Evolutionary conservation across 805 yeast species (phyloP), one percentile per base, ranked within the genome.

Genomic region (Sungouiella blattae): DNA sequence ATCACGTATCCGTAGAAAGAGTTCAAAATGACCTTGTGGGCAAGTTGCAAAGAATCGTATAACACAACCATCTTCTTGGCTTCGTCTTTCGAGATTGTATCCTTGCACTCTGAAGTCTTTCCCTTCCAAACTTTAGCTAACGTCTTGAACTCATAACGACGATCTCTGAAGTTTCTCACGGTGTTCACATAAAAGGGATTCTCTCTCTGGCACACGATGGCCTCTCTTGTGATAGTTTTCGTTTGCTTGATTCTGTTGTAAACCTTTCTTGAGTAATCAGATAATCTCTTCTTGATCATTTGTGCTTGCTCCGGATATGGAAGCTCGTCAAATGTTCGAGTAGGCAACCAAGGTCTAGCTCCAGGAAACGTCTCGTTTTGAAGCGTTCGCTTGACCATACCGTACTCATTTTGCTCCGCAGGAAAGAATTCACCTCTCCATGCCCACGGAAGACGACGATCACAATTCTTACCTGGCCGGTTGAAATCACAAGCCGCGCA

Each of bases 341-440:
- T 69, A 11, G 84, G 80, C 26, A 69, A 65, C 49, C 78, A 73
- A 0, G 80, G 74, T 39, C 62, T 71, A 28, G 70, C 63, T 12
- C 80, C 75, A 0, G 91, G 87, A 49, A 87, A 87, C 1, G 73
- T 67, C 56, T 91, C 98, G 46, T 75, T 77, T 43, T 83, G 85
- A 26, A 91, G 61, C 1, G 95, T 83, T 52, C 91, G 72, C 55
- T 84, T 86, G 26, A 93, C 80, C 94, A 88, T 84, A 39, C 80
- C 76, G 56, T 93, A 91, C 52, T 93, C 98, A 52, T 83, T 88
- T 75, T 78, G 80, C 55, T 86, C 82, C 0, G 97, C 87, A 0
- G 98, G 98, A 46, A 71, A 84, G 51, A 71, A 94, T 50, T 93
- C 98, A 34, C 98, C 99, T 67, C 99, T 79, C 98, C 99, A 93